Evolutionary conservation across 805 yeast genomes (phyloP).

Genomic region (Isabelozyma gotoi): DNA sequence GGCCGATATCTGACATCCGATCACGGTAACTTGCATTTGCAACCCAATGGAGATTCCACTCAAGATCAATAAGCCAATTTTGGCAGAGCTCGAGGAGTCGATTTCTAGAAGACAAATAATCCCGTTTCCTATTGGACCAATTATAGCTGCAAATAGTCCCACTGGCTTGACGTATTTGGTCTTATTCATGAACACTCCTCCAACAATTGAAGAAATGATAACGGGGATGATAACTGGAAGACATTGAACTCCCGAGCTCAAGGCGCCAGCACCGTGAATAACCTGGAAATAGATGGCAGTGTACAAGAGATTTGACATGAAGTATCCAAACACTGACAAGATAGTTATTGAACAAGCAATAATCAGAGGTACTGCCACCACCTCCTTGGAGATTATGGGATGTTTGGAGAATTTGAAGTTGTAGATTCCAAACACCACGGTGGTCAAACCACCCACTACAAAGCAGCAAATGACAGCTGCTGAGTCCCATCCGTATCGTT

Average conservation of each 20-base stretch:
- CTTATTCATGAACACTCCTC: conserved; percentile 39
- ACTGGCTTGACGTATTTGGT: conserved; percentile 43
- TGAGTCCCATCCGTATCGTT: conserved; percentile 49
- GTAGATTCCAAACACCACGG: conserved; percentile 36
- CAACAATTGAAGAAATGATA: conserved; percentile 31
- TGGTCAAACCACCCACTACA: conserved; percentile 40
- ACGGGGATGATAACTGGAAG: conserved; percentile 44
- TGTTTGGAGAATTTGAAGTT: conserved; percentile 39
- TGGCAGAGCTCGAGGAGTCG: conserved; percentile 31
- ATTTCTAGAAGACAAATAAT: conserved; percentile 38
- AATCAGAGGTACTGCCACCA: conserved; percentile 40
- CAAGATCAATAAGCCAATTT: conserved; percentile 47
- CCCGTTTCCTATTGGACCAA: conserved; percentile 47
- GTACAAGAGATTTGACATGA: conserved; percentile 30
- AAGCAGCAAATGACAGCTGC: conserved; percentile 51
- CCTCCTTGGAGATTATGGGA: conserved; percentile 47
- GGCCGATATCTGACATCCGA: conserved; percentile 48
- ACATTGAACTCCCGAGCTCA: conserved; percentile 46
- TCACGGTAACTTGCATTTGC: conserved; percentile 43
- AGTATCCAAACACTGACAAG: conserved; percentile 31
- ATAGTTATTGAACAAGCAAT: conserved; percentile 35
- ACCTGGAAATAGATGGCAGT: conserved; percentile 49
- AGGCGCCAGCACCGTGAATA: conserved; percentile 38
- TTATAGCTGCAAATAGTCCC: conserved; percentile 29
- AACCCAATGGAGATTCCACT: conserved; percentile 51